phyloP scores from a whole-genome alignment of 2,329 filamentous ascomycete genomes.

The Colletotrichum sp. region DNA sequence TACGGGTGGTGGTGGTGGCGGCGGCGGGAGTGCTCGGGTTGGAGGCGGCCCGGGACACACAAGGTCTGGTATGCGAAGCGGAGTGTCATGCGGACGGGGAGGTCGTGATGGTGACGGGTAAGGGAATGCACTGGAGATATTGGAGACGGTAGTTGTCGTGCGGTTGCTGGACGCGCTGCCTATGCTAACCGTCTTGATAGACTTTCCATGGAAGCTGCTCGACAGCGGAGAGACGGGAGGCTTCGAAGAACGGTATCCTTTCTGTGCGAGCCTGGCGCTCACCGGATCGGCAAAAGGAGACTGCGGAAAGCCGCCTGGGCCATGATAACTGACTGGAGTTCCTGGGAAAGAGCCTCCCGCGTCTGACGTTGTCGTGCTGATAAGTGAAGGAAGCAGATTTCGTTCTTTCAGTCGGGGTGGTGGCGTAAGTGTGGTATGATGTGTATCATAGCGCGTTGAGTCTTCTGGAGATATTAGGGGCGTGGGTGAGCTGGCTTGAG shows the following conservation, averaged over 20 bases:
- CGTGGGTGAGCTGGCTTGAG: conserved; percentile 40
- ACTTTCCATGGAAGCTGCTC: neutral
- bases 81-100: conserved; percentile 38
- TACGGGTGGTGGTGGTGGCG: conserved; percentile 31
- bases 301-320: conserved; percentile 33
- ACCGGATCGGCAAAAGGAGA: conserved; percentile 43
- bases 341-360: neutral
- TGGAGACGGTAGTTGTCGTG: neutral
- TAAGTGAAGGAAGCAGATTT: conserved; percentile 41
- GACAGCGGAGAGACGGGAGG: neutral
- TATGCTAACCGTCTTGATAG: conserved; percentile 3
- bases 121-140: neutral
- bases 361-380: neutral
- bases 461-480: conserved; percentile 45
- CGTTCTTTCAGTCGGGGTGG: conserved; percentile 55
- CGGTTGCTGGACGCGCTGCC: conserved; percentile 10
- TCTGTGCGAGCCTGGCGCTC: conserved; percentile 39
- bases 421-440: conserved; percentile 41
- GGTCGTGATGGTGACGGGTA: conserved; percentile 36
- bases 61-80: conserved; percentile 40
- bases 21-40: conserved; percentile 44
- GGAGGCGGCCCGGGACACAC: conserved; percentile 49
- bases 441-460: conserved; percentile 27
- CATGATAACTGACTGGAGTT: neutral
- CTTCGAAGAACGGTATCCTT: conserved; percentile 31